A percentile compares a stretch with the other conserved stretches of the same genome.
phyloP scores from a whole-genome alignment of 805 yeast species.

The Myxozyma vanderwaltii region DNA sequence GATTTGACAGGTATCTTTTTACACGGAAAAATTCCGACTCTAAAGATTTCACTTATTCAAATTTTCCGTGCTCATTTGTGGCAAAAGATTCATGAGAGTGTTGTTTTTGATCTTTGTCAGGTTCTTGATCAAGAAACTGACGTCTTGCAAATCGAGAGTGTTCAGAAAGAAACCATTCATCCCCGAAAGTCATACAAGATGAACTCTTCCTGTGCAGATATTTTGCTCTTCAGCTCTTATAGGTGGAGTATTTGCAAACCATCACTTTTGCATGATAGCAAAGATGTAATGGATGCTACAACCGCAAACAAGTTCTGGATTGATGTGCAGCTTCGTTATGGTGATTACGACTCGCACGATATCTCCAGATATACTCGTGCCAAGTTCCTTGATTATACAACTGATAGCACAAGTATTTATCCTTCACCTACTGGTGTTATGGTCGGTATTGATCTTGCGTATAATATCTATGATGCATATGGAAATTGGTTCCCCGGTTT shows the following conservation, averaged over 20 bases:
- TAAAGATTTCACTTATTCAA: slow-evolving; percentile 92
- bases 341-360: slow-evolving; percentile 97
- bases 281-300: slow-evolving; percentile 62
- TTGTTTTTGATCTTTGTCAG: slow-evolving; percentile 91
- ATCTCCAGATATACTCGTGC: slow-evolving; percentile 91
- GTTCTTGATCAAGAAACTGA: slow-evolving; percentile 86
- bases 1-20: slow-evolving; percentile 95
- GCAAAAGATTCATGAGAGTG: slow-evolving; percentile 97
- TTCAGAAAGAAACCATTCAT: slow-evolving; percentile 89
- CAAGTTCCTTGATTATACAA: slow-evolving; percentile 88
- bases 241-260: slow-evolving; percentile 82
- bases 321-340: slow-evolving; percentile 92
- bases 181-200: slow-evolving; percentile 96
- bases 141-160: slow-evolving; percentile 77
- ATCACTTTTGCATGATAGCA: slow-evolving; percentile 70
- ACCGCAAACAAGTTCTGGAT: slow-evolving; percentile 78
- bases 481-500: slow-evolving; percentile 98
- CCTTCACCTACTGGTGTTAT: slow-evolving; percentile 93
- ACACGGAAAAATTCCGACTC: slow-evolving; percentile 97
- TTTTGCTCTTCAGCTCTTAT: slow-evolving; percentile 70
- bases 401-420: slow-evolving; percentile 79
- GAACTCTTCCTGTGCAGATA: slow-evolving; percentile 95
- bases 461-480: slow-evolving; percentile 93
- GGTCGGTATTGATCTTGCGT: slow-evolving; percentile 89
- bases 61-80: slow-evolving; percentile 97